These are phyloP conservation scores for Aspergillus fumigatiaffinis DNA, from an alignment of 2,329 filamentous ascomycete genomes.

Conservation along the genomic window DNA sequence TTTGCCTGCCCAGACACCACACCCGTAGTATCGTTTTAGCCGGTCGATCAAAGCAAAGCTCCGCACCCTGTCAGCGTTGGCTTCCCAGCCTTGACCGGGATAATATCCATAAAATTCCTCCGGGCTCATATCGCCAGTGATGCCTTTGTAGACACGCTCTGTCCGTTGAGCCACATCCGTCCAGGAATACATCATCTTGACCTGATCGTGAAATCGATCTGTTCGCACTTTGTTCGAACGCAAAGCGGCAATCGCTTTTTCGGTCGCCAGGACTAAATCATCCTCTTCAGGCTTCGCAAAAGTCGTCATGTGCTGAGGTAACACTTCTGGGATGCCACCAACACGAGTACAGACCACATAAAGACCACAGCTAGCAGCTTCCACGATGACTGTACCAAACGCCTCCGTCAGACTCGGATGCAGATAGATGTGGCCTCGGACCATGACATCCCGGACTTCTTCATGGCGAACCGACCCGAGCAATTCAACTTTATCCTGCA, in stretches of 20 bases:
- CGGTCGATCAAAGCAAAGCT: constrained; percentile 93
- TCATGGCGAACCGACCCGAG: constrained; percentile 90
- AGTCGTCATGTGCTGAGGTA: constrained; percentile 94
- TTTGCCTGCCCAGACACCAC: constrained; percentile 97
- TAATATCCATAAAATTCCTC: constrained; percentile 85
- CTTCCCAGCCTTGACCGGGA: constrained; percentile 64
- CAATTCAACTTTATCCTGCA: constrained; percentile 91
- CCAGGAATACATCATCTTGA: constrained; percentile 99
- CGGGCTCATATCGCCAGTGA: constrained; percentile 79
- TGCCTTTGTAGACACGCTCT: constrained; percentile 91
- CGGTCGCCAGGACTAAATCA: constrained; percentile 84
- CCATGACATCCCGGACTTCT: constrained; percentile 96
- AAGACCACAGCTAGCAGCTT: constrained; percentile 90
- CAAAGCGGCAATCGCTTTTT: constrained; percentile 80
- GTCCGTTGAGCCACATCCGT: constrained; percentile 90
- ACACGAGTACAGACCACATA: constrained; percentile 97
- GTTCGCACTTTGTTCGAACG: constrained; percentile 83
- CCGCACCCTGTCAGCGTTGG: constrained; percentile 67
- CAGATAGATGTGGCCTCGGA: constrained; percentile 91
- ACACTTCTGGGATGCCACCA: constrained; percentile 92
- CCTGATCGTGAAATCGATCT: constrained; percentile 92
- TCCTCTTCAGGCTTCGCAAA: constrained; percentile 97
- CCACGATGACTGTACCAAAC: constrained; percentile 96
- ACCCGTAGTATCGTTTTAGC: constrained; percentile 94
- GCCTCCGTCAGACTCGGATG: constrained; percentile 94